Evolutionary conservation across 2,329 filamentous ascomycete species (phyloP), one percentile per base, ranked within the genome.

Genomic region (Amauroascus verrucosus): DNA sequence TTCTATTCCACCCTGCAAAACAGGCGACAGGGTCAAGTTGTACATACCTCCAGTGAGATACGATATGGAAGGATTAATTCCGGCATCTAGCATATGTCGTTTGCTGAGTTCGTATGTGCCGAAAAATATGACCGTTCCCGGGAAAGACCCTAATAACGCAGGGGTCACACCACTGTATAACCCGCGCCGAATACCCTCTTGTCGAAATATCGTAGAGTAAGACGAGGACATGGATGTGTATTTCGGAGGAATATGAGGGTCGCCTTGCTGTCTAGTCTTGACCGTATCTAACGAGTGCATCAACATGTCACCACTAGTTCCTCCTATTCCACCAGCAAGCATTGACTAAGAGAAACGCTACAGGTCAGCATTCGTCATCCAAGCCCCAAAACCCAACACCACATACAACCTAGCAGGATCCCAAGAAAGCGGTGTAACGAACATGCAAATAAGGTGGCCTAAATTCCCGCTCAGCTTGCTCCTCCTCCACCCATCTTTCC

Each of bases 271-370:
- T 62, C 93, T 82, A 45, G 93, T 98, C 74, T 98, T 98, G 63
- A 98, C 93, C 0, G 93, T 98, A 70, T 98, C 93, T 65, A 98
- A 80, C 44, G 91, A 97, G 74, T 98, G 93, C 93, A 98, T 98
- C 60, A 98, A 76, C 79, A 98, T 86, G 70, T 98, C 93, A 55
- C 94, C 93, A 53, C 86, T 94, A 14, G 87, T 90, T 51, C 93
- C 93, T 65, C 94, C 93, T 51, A 94, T 76, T 56, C 91, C 93
- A 65, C 93, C 93, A 32, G 93, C 93, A 64, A 98, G 77, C 90
- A 97, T 98, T 67, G 86, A 84, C 88, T 95, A 57, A 58, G 7
- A 38, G 26, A 50, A 20, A 38, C 13, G 11, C 51, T 11, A 48
- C 44, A 62, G 11, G 35, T 54, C 52, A 54, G 51, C 46, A 46